Percentiles rank a stretch among this genome's conserved stretches.
These are phyloP conservation scores for Ceratocystis colombiana DNA, from an alignment of 2,329 filamentous ascomycete species.

Conservation along the genomic window DNA sequence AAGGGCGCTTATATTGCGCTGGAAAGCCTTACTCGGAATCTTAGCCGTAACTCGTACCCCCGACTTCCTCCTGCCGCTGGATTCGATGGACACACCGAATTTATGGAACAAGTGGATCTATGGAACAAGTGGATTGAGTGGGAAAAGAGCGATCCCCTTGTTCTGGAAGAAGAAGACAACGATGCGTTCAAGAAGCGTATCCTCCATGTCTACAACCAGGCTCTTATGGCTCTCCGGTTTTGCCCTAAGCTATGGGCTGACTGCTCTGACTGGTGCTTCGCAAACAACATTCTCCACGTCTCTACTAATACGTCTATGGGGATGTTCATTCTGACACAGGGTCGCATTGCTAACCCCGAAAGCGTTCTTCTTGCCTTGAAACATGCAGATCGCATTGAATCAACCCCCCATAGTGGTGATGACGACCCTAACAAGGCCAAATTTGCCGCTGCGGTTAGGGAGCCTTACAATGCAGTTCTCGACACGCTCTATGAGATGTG, in stretches of 20 bases:
- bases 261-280: conserved; percentile 83
- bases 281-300: conserved; percentile 52
- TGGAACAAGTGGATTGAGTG: conserved; percentile 94
- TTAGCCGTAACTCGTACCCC: conserved; percentile 69
- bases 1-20: conserved; percentile 80
- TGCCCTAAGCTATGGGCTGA: conserved; percentile 96
- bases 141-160: conserved; percentile 88
- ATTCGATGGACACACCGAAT: conserved; percentile 80
- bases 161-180: conserved; percentile 71
- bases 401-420: conserved; percentile 65
- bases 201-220: conserved; percentile 85
- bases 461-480: conserved; percentile 72
- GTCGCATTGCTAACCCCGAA: conserved; percentile 83
- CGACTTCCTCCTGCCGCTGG: conserved; percentile 72
- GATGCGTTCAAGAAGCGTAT: conserved; percentile 67
- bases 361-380: conserved; percentile 84
- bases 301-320: conserved; percentile 45
- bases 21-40: conserved; percentile 72
- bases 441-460: conserved; percentile 67
- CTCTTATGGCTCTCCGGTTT: conserved; percentile 84
- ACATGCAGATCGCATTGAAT: conserved; percentile 77
- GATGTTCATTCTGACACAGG: conserved; percentile 68
- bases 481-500: conserved; percentile 82
- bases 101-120: conserved; percentile 67
- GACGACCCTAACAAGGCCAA: conserved; percentile 62